These are phyloP conservation scores for Protomyces gravidus DNA, from an alignment of 1,139 yeast species.

Conservation along the genomic window DNA sequence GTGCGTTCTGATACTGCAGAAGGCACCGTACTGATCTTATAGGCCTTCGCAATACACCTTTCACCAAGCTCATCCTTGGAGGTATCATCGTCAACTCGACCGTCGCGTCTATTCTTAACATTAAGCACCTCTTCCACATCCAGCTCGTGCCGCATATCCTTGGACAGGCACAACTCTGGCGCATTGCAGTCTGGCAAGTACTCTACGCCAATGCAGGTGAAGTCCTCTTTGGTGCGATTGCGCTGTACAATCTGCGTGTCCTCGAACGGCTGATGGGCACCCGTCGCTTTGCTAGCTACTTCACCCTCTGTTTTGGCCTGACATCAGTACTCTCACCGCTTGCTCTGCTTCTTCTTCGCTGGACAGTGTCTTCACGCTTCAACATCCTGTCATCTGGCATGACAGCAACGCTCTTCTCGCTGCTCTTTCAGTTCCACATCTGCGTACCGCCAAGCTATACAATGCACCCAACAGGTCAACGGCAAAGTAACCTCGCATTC, in stretches of 20 bases:
- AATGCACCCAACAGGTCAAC: constrained; percentile 32
- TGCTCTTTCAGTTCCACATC: constrained; percentile 55
- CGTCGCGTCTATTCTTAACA: constrained; percentile 52
- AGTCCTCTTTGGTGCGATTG: constrained; percentile 50
- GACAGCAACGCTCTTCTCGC: constrained; percentile 55
- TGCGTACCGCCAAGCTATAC: constrained; percentile 58
- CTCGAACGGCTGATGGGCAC: constrained; percentile 66
- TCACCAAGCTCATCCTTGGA: constrained; percentile 49
- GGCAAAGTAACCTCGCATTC: neutral
- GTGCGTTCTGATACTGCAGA: neutral
- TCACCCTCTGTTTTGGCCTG: constrained; percentile 29
- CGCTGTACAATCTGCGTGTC: constrained; percentile 58
- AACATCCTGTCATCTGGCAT: constrained; percentile 55
- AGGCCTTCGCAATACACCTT: constrained; percentile 61
- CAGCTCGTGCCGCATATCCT: constrained; percentile 58
- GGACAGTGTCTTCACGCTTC: constrained; percentile 3
- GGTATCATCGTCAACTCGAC: constrained; percentile 49
- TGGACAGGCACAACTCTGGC: constrained; percentile 63
- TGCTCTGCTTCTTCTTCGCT: constrained; percentile 8
- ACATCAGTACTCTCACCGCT: constrained; percentile 31
- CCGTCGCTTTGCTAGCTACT: constrained; percentile 44
- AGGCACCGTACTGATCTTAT: neutral
- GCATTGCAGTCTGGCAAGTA: constrained; percentile 54
- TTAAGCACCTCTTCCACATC: constrained; percentile 53
- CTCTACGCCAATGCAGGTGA: constrained; percentile 64